Conservation (phyloP, 331 rosid species). For the Rhamnella rubrinervis region DNA sequence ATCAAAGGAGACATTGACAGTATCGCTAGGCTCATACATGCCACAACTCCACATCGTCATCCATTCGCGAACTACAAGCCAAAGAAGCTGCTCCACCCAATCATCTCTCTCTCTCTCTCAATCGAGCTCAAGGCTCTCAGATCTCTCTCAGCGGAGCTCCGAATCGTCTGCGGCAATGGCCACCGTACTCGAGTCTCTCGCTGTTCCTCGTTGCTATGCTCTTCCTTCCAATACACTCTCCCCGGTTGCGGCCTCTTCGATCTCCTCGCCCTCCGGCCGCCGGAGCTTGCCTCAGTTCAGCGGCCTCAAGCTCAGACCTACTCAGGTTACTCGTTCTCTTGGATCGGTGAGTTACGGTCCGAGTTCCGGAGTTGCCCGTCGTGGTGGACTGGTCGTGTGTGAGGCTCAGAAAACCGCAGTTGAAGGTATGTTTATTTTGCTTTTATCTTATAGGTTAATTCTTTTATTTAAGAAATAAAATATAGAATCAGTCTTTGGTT, state of each 20-base stretch:
- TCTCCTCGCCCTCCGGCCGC: constrained; percentile 36
- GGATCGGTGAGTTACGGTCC: constrained; percentile 20
- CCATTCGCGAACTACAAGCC: too few species aligned
- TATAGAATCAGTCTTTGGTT: background rate
- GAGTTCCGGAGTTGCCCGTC: constrained; percentile 30
- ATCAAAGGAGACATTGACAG: too few species aligned
- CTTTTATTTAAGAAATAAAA: background rate
- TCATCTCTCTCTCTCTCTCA: background rate
- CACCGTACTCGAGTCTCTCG: constrained; percentile 50
- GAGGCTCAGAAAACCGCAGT: constrained; percentile 78
- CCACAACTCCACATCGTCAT: too few species aligned
- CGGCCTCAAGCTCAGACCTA: constrained; percentile 55
- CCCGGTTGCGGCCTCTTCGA: constrained; percentile 38
- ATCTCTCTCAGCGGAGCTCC: constrained; percentile 6
- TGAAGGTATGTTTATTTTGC: constrained; percentile 33
- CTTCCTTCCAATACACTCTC: constrained; percentile 34
- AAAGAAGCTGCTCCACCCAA: background rate
- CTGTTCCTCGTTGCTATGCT: constrained; percentile 51
- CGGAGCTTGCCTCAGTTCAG: constrained; percentile 37
- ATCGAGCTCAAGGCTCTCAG: too few species aligned
- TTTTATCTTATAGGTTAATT: background rate
- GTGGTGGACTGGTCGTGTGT: constrained; percentile 44
- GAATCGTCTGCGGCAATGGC: constrained; percentile 70
- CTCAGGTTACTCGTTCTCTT: constrained; percentile 18
- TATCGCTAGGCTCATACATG: too few species aligned